Conservation (phyloP, 169 alveolate genomes). For the Haemoproteus tartakovskyi region DNA sequence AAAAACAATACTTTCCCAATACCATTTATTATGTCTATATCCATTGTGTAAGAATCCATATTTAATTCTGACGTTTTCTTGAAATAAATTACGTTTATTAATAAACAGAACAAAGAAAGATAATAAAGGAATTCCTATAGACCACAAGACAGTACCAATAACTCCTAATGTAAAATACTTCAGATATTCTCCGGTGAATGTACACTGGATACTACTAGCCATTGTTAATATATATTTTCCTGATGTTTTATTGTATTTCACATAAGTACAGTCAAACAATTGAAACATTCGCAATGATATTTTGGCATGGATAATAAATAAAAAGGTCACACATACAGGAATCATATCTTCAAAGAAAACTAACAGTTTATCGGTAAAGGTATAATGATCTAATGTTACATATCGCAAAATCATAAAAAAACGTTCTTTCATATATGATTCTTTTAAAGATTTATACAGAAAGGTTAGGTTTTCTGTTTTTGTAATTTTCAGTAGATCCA, state of each 20-base stretch:
- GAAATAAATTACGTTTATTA: conserved; percentile 76
- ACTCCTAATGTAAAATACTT: conserved; percentile 76
- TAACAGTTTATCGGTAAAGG: conserved; percentile 60
- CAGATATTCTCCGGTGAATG: conserved; percentile 67
- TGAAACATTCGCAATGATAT: conserved; percentile 80
- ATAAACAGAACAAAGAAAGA: conserved; percentile 74
- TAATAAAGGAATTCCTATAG: conserved; percentile 82
- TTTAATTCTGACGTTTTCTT: conserved; percentile 76
- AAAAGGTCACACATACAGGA: conserved; percentile 83
- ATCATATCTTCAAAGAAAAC: conserved; percentile 85
- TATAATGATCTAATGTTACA: conserved; percentile 75
- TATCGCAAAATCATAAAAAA: conserved; percentile 80
- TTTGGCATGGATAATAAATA: conserved; percentile 79
- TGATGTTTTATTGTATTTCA: conserved; percentile 48
- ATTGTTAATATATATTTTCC: conserved; percentile 77
- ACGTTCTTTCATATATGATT: conserved; percentile 76
- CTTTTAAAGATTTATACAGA: conserved; percentile 67
- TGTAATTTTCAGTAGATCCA: conserved; percentile 65
- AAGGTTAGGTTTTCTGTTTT: conserved; percentile 68
- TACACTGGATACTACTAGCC: conserved; percentile 81
- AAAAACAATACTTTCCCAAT: conserved; percentile 84
- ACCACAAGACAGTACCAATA: conserved; percentile 79
- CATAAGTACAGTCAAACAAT: conserved; percentile 79
- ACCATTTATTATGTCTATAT: conserved; percentile 79
- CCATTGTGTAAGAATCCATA: conserved; percentile 86